These are phyloP conservation scores for Uncinocarpus reesii DNA, from an alignment of 2,329 filamentous ascomycete genomes.

Conservation along the genomic window DNA sequence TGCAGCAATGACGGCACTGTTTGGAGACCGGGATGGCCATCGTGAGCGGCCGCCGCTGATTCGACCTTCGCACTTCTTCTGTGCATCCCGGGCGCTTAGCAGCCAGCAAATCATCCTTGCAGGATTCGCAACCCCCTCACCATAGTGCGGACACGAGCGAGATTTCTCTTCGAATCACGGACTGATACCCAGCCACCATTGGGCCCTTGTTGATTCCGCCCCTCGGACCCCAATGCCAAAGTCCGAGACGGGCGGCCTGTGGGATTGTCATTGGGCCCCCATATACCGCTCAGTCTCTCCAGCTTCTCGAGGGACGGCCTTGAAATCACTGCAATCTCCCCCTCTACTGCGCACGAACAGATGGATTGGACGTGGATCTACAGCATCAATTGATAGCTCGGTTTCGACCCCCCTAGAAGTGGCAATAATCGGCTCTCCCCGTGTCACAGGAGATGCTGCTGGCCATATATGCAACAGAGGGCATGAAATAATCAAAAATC, in stretches of 20 bases:
- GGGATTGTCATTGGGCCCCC: neutral
- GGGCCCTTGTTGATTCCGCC: neutral
- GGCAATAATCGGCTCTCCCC: slow-evolving; percentile 3
- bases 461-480: neutral
- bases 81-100: slow-evolving; percentile 14
- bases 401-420: neutral
- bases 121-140: slow-evolving; percentile 1
- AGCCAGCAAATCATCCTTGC: slow-evolving; percentile 14
- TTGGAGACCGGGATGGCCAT: neutral
- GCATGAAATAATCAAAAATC: slow-evolving; percentile 8
- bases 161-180: neutral
- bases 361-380: slow-evolving; percentile 7
- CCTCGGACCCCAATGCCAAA: neutral
- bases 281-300: neutral
- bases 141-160: neutral
- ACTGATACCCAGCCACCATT: slow-evolving; percentile 4
- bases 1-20: neutral
- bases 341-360: neutral
- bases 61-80: slow-evolving; percentile 1
- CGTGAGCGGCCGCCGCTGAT: slow-evolving; percentile 2
- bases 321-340: neutral
- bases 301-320: neutral
- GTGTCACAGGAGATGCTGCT: slow-evolving; percentile 1
- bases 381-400: neutral
- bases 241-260: neutral